Base-by-base conservation (phyloP, 2,329 filamentous ascomycete genomes). In the Periconia digitata region DNA sequence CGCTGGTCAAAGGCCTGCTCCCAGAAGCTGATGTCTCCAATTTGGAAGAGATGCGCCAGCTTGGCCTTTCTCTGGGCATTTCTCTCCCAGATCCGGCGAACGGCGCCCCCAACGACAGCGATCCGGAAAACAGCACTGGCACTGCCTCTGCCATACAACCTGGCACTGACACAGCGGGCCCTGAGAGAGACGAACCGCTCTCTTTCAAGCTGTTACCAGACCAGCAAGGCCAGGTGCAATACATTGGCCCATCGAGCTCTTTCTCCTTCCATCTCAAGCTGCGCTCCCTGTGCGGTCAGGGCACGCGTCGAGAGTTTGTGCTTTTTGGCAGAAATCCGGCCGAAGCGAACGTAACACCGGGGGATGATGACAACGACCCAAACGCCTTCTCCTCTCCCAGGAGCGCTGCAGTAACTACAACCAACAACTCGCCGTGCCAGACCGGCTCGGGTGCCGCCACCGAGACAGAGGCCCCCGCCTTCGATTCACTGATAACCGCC, bases 151-250 rank as follows among this genome's bases (percentile, higher is more conserved):
- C 10, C 3, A 10, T 32, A 10, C 4, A 13, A 10, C 27, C 27
- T 4, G 27, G 27, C 27, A 15, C 27, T 32, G 27, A 32, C n/a
- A 15, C 27, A 10, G 27, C 10, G 8, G 27, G 4, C 10, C 10
- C 27, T 8, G 66, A 67, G n/a, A 58, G 55, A 16, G 71, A 73
- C 17, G 69, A 73, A 43, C 55, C 63, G 27, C 49, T 71, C 43
- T 64, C 67, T 24, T 32, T 32, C 27, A 32, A 32, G 27, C 54
- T 69, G 18, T 60, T 75, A 16, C 73, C 68, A 5, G 73, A 76
- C 54, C 72, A 73, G 55, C 73, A 75, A 46, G 73, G 73, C 6
- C 73, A 75, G 57, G 70, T 67, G 32, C 73, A 76, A 55, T 76
- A 74, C 55, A 75, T 76, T 50, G 74, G 73, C 1, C 72, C 70